phyloP scores from a whole-genome alignment of 1,139 yeast species.

The Scheffersomyces titani region DNA sequence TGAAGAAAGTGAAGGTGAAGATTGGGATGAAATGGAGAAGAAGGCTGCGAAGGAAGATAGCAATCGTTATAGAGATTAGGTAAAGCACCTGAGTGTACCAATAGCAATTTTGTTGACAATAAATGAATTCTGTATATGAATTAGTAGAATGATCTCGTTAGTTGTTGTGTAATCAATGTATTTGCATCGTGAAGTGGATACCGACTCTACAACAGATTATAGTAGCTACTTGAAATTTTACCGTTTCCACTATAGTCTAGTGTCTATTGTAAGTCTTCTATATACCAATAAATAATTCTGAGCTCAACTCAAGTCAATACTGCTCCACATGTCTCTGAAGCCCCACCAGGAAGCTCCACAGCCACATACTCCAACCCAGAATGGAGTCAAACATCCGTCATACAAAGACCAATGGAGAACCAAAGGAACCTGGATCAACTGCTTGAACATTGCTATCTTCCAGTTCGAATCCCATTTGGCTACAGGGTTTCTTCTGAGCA shows the following conservation, averaged over 20 bases:
- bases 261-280: not conserved
- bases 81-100: not conserved
- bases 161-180: too few relatives aligned
- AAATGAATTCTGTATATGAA: not conserved
- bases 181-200: too few relatives aligned
- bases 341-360: conserved; percentile 51
- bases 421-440: conserved; percentile 52
- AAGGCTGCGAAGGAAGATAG: conserved; percentile 60
- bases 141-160: too few relatives aligned
- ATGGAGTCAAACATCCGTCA: conserved; percentile 54
- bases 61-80: conserved; percentile 28
- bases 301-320: conserved; percentile 29
- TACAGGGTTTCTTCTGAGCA: conserved; percentile 42
- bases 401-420: conserved; percentile 60
- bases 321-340: conserved; percentile 39
- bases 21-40: conserved; percentile 73
- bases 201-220: conserved; percentile 3
- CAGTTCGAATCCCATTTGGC: conserved; percentile 38
- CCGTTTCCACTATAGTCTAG: not conserved
- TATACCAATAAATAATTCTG: not conserved
- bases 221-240: conserved; percentile 3
- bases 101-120: not conserved
- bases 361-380: conserved; percentile 54
- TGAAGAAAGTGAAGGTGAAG: conserved; percentile 62
- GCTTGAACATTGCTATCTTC: conserved; percentile 39